phyloP scores from a whole-genome alignment of 495 filamentous ascomycete genomes.

The Lasiosphaeria miniovina region DNA sequence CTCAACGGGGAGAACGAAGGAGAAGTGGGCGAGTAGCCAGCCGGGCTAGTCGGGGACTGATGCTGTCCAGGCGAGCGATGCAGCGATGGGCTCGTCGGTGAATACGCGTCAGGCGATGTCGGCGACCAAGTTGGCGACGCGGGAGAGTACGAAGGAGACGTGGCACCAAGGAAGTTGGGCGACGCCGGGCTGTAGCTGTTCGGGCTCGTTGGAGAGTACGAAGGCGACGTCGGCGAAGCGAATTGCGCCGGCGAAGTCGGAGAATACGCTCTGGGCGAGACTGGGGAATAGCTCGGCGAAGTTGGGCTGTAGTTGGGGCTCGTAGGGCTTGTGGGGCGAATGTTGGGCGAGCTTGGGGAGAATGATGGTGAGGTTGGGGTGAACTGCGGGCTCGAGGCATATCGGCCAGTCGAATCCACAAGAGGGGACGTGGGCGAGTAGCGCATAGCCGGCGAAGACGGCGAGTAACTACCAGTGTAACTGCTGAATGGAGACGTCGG shows the following conservation, averaged over 20 bases:
- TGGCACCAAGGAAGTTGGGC: constrained; percentile 54
- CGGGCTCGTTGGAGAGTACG: constrained; percentile 59
- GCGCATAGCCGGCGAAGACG: constrained; percentile 60
- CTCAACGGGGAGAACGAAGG: constrained; percentile 45
- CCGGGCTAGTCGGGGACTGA: constrained; percentile 51
- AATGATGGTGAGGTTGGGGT: constrained; percentile 76
- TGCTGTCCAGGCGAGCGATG: constrained; percentile 55
- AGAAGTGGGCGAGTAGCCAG: constrained; percentile 49
- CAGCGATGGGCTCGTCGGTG: constrained; percentile 72
- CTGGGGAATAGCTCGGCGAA: constrained; percentile 79
- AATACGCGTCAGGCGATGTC: constrained; percentile 68
- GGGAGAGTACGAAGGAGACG: constrained; percentile 65
- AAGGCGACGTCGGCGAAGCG: constrained; percentile 64
- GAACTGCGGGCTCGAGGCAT: constrained; percentile 68
- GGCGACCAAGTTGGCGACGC: constrained; percentile 70
- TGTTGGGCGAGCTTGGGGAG: constrained; percentile 73
- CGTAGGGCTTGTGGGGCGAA: constrained; percentile 56
- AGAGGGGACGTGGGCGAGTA: constrained; percentile 72
- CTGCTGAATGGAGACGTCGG: constrained; percentile 69
- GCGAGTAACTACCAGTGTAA: constrained; percentile 66
- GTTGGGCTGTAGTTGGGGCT: constrained; percentile 78
- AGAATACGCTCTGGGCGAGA: constrained; percentile 60
- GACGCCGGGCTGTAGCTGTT: constrained; percentile 62
- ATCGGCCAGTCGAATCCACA: constrained; percentile 60
- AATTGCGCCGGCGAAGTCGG: constrained; percentile 56